Base-by-base conservation (phyloP, 768 basidiomycete species). In the Termitomyces sp. region DNA sequence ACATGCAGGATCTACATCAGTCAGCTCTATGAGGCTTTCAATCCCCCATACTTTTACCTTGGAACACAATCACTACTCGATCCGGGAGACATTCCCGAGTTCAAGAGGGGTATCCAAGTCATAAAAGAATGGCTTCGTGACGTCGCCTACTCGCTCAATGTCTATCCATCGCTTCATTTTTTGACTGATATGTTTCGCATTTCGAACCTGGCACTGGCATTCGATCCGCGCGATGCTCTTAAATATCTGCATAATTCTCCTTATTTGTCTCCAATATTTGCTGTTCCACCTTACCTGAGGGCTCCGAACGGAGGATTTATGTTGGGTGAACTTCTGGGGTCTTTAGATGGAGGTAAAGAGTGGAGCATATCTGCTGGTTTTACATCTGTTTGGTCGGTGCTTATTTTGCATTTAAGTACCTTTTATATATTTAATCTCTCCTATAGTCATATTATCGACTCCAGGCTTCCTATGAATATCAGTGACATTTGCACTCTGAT, bases 401-500 rank as follows among this genome's bases (percentile, higher is more conserved):
- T 27, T 27, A n/a, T 27, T 5, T 18, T 16, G 4, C 2, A 7
- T 47, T 45, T 9, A 44, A 54, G 31, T 45, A 48, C 20, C 24
- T 7, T 51, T 7, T 49, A 6, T 33, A 54, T 45, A 22, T n/a
- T 39, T n/a, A 22, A 45, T 24, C 48, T 47, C 33, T 33, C 24
- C 6, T 15, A 52, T 37, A 86, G 85, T 24, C 79, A 82, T 55
- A 60, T 85, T 16, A 56, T 83, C n/a, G 61, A 70, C 3, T 62
- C 64, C 0, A 50, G 55, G 4, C 59, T 85, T 4, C 67, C 62
- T 4, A 70, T 86, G 20, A 75, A 85, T 42, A 69, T 81, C 27
- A 71, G 73, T 22, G 72, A 80, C 9, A 66, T 88, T 3, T 87
- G 83, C 56, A 76, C 81, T 55, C 69, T 79, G 46, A 59, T 84